Evolutionary conservation across 345 rosid genomes (phyloP).

Genomic region (Sisymbrium irio): DNA sequence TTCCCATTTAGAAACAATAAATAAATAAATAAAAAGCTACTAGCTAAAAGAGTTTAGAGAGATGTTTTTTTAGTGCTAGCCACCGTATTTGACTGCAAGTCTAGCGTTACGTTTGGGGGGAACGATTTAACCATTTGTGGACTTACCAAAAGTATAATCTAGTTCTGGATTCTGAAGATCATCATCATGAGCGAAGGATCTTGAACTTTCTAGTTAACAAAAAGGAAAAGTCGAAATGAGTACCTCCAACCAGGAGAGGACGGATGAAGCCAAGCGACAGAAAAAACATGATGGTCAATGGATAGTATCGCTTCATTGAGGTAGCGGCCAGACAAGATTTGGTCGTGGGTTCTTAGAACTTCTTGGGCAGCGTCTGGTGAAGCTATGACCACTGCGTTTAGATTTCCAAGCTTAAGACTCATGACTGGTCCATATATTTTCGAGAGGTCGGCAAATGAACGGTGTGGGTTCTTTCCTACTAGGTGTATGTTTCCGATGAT

Average conservation of each 20-base stretch:
- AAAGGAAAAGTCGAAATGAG: background rate
- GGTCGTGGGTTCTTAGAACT: slow-evolving; percentile 37
- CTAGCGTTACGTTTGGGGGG: background rate
- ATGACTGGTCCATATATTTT: slow-evolving; percentile 46
- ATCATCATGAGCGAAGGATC: background rate
- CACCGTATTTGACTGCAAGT: background rate
- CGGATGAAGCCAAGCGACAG: slow-evolving; percentile 33
- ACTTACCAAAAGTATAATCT: background rate
- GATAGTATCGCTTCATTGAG: slow-evolving; percentile 12
- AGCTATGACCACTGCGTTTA: slow-evolving; percentile 29
- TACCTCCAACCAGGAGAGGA: slow-evolving; percentile 27
- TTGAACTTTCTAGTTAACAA: background rate
- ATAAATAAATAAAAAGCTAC: too few species aligned
- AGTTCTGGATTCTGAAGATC: background rate
- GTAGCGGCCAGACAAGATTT: slow-evolving; percentile 26
- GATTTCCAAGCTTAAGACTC: slow-evolving; percentile 34
- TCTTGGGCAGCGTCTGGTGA: slow-evolving; percentile 33
- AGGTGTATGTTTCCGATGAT: slow-evolving; percentile 45
- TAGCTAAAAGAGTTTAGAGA: background rate
- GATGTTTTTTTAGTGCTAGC: background rate
- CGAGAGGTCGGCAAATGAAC: slow-evolving; percentile 36
- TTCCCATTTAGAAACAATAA: background rate
- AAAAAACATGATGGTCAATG: slow-evolving; percentile 21
- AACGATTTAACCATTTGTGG: background rate
- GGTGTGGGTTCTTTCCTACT: slow-evolving; percentile 40